phyloP scores from a whole-genome alignment of 2,329 filamentous ascomycete species.

The Microthyrium microscopicum region DNA sequence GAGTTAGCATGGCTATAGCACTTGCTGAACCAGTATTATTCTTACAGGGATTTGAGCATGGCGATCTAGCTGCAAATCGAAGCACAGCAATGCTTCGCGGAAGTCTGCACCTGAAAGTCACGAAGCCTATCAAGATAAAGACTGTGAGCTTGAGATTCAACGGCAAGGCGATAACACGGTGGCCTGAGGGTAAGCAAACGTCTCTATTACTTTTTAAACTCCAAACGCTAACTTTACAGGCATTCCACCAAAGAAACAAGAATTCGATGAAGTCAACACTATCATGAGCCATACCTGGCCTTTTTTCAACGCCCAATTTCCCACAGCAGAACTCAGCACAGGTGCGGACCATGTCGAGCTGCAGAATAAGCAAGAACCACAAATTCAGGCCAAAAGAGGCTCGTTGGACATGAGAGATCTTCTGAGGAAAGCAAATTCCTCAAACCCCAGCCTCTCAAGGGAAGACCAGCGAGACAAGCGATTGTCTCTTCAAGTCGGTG shows the following conservation, averaged over 20 bases:
- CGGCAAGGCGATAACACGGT: conserved; percentile 76
- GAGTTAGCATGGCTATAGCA: conserved; percentile 55
- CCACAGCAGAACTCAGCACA: conserved; percentile 40
- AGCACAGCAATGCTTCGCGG: conserved; percentile 75
- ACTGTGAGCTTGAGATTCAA: conserved; percentile 73
- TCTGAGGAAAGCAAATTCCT: neutral
- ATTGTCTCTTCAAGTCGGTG: conserved; percentile 62
- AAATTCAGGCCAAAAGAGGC: conserved; percentile 3
- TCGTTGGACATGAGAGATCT: conserved; percentile 5
- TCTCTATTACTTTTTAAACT: neutral
- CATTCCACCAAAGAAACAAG: conserved; percentile 72
- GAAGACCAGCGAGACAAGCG: conserved; percentile 39
- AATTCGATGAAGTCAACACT: conserved; percentile 69
- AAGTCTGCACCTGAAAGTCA: conserved; percentile 62
- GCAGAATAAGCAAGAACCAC: conserved; percentile 17
- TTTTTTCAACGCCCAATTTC: conserved; percentile 72
- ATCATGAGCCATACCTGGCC: conserved; percentile 78
- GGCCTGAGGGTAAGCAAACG: conserved; percentile 59
- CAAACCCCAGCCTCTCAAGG: conserved; percentile 21
- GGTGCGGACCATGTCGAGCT: conserved; percentile 47
- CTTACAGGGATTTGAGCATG: conserved; percentile 61
- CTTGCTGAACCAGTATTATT: conserved; percentile 70
- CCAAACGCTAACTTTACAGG: conserved; percentile 26
- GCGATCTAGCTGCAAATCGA: conserved; percentile 38
- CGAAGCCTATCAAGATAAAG: conserved; percentile 87